phyloP scores from a whole-genome alignment of 768 basidiomycete genomes.

The Pluteus cervinus region DNA sequence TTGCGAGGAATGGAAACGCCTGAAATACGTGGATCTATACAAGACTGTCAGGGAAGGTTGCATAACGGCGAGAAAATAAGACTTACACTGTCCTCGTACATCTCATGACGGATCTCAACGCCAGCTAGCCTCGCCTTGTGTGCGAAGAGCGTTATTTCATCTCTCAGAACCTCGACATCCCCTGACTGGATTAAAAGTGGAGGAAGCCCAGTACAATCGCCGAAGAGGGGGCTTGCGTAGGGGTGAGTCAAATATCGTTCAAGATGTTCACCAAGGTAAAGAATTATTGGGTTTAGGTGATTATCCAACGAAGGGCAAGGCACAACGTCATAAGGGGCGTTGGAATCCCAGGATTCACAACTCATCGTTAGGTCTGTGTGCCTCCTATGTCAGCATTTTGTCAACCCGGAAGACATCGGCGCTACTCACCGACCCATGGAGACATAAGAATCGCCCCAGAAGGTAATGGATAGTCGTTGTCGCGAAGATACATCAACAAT shows the following conservation, averaged over 20 bases:
- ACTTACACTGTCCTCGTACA: slow-evolving; percentile 87
- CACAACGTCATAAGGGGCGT: slow-evolving; percentile 80
- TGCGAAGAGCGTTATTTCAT: slow-evolving; percentile 86
- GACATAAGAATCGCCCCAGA: slow-evolving; percentile 85
- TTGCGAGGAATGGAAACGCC: slow-evolving; percentile 72
- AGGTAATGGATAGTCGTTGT: slow-evolving; percentile 80
- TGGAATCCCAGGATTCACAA: slow-evolving; percentile 97
- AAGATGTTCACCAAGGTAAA: slow-evolving; percentile 82
- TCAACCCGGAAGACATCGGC: slow-evolving; percentile 1
- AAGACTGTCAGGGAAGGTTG: slow-evolving; percentile 5
- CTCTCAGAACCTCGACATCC: slow-evolving; percentile 91
- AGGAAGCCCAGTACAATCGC: slow-evolving; percentile 79
- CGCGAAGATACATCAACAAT: slow-evolving; percentile 89
- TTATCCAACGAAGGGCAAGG: slow-evolving; percentile 67
- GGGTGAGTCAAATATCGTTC: slow-evolving; percentile 89
- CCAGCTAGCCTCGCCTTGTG: slow-evolving; percentile 89
- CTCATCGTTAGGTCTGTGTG: slow-evolving; percentile 85
- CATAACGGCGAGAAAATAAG: neutral
- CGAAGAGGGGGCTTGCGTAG: slow-evolving; percentile 93
- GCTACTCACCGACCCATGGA: slow-evolving; percentile 86
- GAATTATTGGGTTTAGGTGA: slow-evolving; percentile 89
- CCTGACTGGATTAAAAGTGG: slow-evolving; percentile 90
- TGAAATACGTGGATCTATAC: slow-evolving; percentile 87
- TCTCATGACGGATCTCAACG: slow-evolving; percentile 80
- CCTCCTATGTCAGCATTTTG: slow-evolving; percentile 4